These are phyloP conservation scores for Leucocoprinus birnbaumii DNA, from an alignment of 768 basidiomycete species.

Conservation along the genomic window DNA sequence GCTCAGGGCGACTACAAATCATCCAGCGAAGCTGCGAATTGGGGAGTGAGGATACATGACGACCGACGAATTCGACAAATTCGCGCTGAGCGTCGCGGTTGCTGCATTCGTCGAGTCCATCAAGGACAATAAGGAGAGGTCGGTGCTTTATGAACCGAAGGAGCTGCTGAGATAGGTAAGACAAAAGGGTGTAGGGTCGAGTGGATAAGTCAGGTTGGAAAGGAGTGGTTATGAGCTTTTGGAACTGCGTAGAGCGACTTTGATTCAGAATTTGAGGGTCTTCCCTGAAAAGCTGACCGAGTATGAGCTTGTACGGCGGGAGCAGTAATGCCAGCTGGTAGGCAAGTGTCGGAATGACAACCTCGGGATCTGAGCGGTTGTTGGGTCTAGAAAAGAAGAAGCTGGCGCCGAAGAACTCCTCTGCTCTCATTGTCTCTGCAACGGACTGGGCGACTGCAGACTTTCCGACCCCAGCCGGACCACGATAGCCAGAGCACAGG, in stretches of 20 bases:
- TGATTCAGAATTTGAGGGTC: not conserved
- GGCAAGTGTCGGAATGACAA: not conserved
- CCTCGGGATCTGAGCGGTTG: not conserved
- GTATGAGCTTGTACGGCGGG: not conserved
- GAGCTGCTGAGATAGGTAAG: no score
- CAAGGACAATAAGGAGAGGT: not conserved
- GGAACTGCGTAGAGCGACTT: not conserved
- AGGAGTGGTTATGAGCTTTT: not conserved
- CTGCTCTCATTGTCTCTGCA: not conserved
- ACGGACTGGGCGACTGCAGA: constrained; percentile 1
- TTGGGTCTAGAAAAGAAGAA: constrained; percentile 4
- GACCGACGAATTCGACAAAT: not conserved
- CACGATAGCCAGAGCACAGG: constrained; percentile 5
- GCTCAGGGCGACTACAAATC: not conserved
- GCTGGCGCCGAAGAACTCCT: not conserved
- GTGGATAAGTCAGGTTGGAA: not conserved
- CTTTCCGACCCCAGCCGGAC: constrained; percentile 10
- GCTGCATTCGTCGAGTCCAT: constrained; percentile 3
- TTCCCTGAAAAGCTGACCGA: not conserved
- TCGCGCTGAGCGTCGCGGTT: not conserved
- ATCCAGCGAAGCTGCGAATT: not conserved
- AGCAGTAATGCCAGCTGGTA: constrained; percentile 1
- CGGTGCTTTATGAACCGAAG: no score
- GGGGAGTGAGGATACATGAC: not conserved
- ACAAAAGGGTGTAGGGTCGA: not conserved